Evolutionary conservation across 495 filamentous ascomycete species (phyloP), one percentile per base, ranked within the genome.

Genomic region (Xylaria grammica): DNA sequence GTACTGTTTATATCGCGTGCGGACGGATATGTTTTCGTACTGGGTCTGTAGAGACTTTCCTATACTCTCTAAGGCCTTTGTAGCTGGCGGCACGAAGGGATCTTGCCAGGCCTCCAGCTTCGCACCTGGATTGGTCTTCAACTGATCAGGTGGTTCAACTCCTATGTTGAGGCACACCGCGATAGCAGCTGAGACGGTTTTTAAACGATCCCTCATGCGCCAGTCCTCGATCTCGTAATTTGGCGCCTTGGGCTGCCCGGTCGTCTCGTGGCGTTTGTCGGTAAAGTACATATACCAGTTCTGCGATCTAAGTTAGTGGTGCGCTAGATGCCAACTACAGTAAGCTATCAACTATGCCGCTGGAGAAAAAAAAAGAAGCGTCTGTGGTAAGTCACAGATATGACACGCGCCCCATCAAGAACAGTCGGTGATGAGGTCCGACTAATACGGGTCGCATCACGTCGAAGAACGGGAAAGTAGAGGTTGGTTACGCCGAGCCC

Each of bases 271-370:
- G 27, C 93, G 89, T 75, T 98, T 98, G 74, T 98, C 95, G 50
- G 93, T 96, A 74, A 90, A 99, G 76, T 98, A 99, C 94, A 97
- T 97, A 79, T 94, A 97, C 85, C 96, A 98, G 63, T 85, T 88
- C 89, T 93, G 77, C n/a, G 7, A 40, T 42, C 3, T 19, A 17
- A 30, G 44, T 64, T 30, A 64, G 62, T 15, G 17, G 8, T 22
- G 20, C 15, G 17, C 40, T 17, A 46, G 15, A 7, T 42, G 27
- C 56, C 19, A 1, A 7, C n/a, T 7, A 1, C 20, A 60, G 10
- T 7, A 22, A 52, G n/a, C 30, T 7, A 7, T 34, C 4, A 20
- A 24, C 17, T 15, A 22, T 36, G 36, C 3, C 22, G 3, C 1
- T 20, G 3, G 11, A 40, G 49, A 24, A 44, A 19, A 62, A 17